Conservation (phyloP, 768 basidiomycete species). For the Kwoniella sp. region DNA sequence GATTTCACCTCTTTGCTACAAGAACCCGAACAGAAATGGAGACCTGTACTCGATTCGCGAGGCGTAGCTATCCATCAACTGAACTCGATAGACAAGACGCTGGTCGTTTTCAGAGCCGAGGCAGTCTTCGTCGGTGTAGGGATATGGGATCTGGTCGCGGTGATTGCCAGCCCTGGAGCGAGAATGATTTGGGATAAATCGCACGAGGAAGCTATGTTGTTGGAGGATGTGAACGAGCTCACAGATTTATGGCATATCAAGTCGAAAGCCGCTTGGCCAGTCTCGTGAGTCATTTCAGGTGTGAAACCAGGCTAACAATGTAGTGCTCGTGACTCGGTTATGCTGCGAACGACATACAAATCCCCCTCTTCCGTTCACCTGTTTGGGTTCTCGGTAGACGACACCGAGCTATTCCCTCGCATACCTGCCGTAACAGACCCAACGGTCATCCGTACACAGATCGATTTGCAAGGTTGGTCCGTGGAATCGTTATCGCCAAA, state of each 20-base stretch:
- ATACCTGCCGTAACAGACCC: slow-evolving; percentile 67
- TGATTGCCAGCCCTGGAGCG: slow-evolving; percentile 82
- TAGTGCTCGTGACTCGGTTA: slow-evolving; percentile 85
- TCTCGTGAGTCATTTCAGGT: slow-evolving; percentile 65
- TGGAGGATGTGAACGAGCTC: slow-evolving; percentile 77
- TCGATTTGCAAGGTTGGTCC: slow-evolving; percentile 98
- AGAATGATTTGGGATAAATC: slow-evolving; percentile 84
- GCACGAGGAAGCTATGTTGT: slow-evolving; percentile 77
- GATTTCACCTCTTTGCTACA: slow-evolving; percentile 93
- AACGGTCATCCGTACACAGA: slow-evolving; percentile 84
- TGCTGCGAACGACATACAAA: slow-evolving; percentile 94
- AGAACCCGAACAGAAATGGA: slow-evolving; percentile 98
- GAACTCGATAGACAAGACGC: slow-evolving; percentile 93
- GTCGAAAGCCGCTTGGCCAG: slow-evolving; percentile 89
- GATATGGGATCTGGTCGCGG: slow-evolving; percentile 89
- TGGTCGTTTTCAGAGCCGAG: slow-evolving; percentile 93
- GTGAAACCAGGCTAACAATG: not conserved
- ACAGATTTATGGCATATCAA: slow-evolving; percentile 93
- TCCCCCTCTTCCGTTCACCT: slow-evolving; percentile 92
- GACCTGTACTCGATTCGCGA: slow-evolving; percentile 71
- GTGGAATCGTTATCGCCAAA: slow-evolving; percentile 93
- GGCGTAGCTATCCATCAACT: slow-evolving; percentile 94
- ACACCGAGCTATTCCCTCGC: slow-evolving; percentile 75
- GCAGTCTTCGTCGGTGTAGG: slow-evolving; percentile 95
- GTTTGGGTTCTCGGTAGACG: slow-evolving; percentile 91